Base-by-base conservation (phyloP, 2,329 filamentous ascomycete genomes). In the Aureobasidium lini region DNA sequence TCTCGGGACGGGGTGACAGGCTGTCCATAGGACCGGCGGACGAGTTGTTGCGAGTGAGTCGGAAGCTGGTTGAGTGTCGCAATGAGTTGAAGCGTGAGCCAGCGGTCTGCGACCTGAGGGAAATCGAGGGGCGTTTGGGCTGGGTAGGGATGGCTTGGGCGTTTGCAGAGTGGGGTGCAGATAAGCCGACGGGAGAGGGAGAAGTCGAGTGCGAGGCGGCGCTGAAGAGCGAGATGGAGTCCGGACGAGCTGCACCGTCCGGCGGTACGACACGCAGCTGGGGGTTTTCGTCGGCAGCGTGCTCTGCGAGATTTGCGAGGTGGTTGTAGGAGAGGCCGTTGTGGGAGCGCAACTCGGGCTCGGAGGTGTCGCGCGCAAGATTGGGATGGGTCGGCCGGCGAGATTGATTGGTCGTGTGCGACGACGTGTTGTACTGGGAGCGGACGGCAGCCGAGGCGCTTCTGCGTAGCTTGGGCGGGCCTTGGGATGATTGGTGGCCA, bases 21-120 rank as follows among this genome's bases (percentile, higher is more conserved):
- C 73, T 73, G 67, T 81, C 81, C 75, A 82, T 79, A 48, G 76
- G 73, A 29, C 43, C 59, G 36, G 46, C 46, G 37, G 46, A 36
- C n/a, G 59, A 56, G 6, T 43, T 40, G 44, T 49, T 57, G 34
- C 36, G 34, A 23, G 36, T 46, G 8, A 44, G 43, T 8, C 40
- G 57, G 39, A 46, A 50, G 48, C 37, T 52, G 48, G 57, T 43
- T 43, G 57, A 52, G 48, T 59, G 48, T 31, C 57, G 46, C 47
- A 59, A 40, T 18, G 57, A 59, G 29, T 44, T 47, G 43, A 57
- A 57, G 29, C 54, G 57, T 29, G 46, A 50, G 40, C 57, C 57
- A 31, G 57, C 23, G 6, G 57, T 59, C 32, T 59, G 57, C 16
- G 57, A 44, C n/a, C 57, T 34, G 13, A 50, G 57, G 23, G 47